Conservation (phyloP, 345 rosid species). For the Raphanus sativus region DNA sequence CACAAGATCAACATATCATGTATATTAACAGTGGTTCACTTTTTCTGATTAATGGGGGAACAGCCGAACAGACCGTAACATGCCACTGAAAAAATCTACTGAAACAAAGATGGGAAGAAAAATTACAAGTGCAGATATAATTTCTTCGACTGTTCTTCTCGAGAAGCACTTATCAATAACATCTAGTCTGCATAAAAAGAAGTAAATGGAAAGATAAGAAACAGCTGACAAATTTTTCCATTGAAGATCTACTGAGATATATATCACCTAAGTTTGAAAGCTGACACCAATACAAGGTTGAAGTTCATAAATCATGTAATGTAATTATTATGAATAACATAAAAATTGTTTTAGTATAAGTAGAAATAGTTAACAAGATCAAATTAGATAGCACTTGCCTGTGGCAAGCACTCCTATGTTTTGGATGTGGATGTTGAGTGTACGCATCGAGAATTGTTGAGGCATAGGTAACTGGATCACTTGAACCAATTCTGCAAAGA, state of each 20-base stretch:
- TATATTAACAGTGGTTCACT: too few species aligned
- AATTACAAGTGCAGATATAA: conserved; percentile 75
- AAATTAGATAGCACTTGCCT: conserved; percentile 24
- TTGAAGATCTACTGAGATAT: conserved; percentile 37
- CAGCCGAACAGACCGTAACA: too few species aligned
- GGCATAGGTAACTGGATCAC: conserved; percentile 41
- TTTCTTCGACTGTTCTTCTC: conserved; percentile 61
- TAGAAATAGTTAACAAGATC: background rate
- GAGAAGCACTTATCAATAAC: conserved; percentile 68
- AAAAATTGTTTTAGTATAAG: background rate
- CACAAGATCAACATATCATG: too few species aligned
- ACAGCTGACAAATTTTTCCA: background rate
- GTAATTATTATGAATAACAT: background rate
- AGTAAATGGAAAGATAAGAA: background rate
- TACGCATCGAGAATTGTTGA: conserved; percentile 55
- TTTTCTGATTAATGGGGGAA: too few species aligned
- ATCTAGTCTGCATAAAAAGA: conserved; percentile 41
- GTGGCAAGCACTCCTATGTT: conserved; percentile 52
- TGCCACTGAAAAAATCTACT: background rate
- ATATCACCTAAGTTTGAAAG: background rate
- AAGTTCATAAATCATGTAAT: too few species aligned
- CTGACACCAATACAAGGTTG: background rate
- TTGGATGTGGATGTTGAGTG: conserved; percentile 51
- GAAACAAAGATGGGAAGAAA: background rate
- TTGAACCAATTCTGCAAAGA: conserved; percentile 43